Evolutionary conservation across 1,139 yeast species (phyloP), one percentile per base, ranked within the genome.

Genomic region (Zygotorulaspora mrakii): DNA sequence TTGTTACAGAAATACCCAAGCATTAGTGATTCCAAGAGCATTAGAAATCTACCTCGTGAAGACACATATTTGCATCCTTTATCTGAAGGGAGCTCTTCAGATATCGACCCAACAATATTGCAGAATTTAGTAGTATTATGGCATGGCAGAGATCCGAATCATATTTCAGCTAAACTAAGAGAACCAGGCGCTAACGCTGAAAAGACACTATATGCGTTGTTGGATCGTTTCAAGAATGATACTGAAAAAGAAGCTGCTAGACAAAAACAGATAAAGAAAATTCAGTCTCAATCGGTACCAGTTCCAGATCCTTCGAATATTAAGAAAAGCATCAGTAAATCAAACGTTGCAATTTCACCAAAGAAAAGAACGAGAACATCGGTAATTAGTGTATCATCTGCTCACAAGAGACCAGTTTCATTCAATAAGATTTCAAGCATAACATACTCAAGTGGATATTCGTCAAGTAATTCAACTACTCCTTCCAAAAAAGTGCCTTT

Each of bases 121-220:
- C 76, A 79, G 38, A 82, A 82, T 59, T 68, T 83, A 52, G 75
- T 82, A 31, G 82, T 82, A 26, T 68, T 83, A 50, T 83, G 89
- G 87, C 83, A 81, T 57, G 86, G 83, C 40, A 69, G 83, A 54
- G 70, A 79, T 10, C 70, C 75, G 49, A 62, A 68, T 22, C 81
- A 78, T 43, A 81, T 82, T 11, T 64, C 76, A 22, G 61, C 64
- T 26, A 74, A 77, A 52, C 66, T 82, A 36, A 70, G 76, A 50
- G 72, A 67, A 40, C 68, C 69, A 27, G 85, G 82, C 21, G 71
- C 78, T 17, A 80, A 78, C 49, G 76, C 87, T 2, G 91, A 83
- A 60, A 83, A 82, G 64, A 81, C 86, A 29, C 79, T 83, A 54
- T 83, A 83, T 54, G 84, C 85, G 12, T 67, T 82, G 42, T 67